Conservation (phyloP, 2,329 filamentous ascomycete genomes). For the Penicillium sp. region DNA sequence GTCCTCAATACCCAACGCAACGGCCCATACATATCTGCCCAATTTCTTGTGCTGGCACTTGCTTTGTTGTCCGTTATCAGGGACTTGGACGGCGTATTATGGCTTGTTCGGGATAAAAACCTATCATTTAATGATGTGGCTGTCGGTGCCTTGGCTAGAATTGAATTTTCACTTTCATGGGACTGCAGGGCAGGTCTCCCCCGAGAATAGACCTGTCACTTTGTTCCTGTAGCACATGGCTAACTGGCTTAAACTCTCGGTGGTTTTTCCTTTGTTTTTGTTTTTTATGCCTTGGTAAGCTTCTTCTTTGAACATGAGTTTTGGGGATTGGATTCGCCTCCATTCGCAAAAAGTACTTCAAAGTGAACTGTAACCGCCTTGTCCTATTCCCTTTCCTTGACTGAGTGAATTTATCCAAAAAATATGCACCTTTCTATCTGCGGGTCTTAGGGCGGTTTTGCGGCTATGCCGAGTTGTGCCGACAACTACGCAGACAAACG, state of each 20-base stretch:
- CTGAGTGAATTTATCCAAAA: not conserved
- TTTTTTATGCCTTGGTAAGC: no score
- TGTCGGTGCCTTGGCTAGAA: not conserved
- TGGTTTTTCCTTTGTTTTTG: no score
- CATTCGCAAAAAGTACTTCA: not conserved
- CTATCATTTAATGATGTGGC: not conserved
- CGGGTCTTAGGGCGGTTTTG: not conserved
- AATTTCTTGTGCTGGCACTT: not conserved
- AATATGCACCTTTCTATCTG: not conserved
- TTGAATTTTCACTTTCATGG: not conserved
- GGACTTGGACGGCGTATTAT: not conserved
- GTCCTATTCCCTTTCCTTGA: not conserved
- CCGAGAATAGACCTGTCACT: not conserved
- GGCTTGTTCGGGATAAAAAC: not conserved
- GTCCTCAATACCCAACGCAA: conserved; percentile 3
- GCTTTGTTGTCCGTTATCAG: not conserved
- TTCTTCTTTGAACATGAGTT: not conserved
- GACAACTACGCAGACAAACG: not conserved
- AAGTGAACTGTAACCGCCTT: not conserved
- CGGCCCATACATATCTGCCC: conserved; percentile 3
- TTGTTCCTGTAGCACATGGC: not conserved
- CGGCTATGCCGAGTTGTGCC: not conserved
- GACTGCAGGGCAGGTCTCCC: not conserved
- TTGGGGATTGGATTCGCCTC: not conserved
- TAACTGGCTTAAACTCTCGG: not conserved